Percentiles rank a stretch among this genome's conserved stretches.
Evolutionary conservation across 2,329 filamentous ascomycete genomes (phyloP).

Genomic region (Thelonectria blattea): DNA sequence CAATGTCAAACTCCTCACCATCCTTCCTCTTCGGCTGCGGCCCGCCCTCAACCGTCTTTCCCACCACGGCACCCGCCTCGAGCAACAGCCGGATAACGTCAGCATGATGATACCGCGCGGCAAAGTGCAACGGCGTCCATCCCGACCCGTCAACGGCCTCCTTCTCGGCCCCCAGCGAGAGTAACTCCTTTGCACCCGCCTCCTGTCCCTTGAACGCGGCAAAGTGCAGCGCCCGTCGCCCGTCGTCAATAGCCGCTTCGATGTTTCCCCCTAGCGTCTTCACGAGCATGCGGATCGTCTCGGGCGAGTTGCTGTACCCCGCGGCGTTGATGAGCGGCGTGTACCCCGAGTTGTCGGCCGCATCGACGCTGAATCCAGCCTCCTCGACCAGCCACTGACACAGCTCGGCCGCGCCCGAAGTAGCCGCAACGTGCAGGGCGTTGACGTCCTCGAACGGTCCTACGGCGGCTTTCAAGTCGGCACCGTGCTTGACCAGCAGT

Average conservation of each 20-base stretch:
- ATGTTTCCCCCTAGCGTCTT: background rate
- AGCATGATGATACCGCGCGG: slow-evolving; percentile 5
- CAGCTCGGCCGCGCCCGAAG: slow-evolving; percentile 5
- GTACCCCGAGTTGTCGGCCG: slow-evolving; percentile 4
- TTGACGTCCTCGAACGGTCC: slow-evolving; percentile 16
- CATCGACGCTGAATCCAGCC: background rate
- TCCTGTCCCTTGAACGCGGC: slow-evolving; percentile 11
- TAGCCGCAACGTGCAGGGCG: slow-evolving; percentile 9
- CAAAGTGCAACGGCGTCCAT: slow-evolving; percentile 16
- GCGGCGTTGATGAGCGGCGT: slow-evolving; percentile 11
- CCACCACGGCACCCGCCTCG: background rate
- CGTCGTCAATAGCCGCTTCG: slow-evolving; percentile 6
- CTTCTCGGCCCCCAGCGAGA: slow-evolving; percentile 9
- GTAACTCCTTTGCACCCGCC: background rate
- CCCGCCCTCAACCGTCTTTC: slow-evolving; percentile 3
- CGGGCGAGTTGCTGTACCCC: slow-evolving; percentile 7
- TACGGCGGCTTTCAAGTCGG: slow-evolving; percentile 10
- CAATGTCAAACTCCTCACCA: slow-evolving; percentile 12
- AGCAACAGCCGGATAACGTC: slow-evolving; percentile 2
- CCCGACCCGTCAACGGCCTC: slow-evolving; percentile 4
- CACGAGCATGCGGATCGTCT: slow-evolving; percentile 6
- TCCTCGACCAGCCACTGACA: slow-evolving; percentile 12
- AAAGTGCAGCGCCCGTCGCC: slow-evolving; percentile 10
- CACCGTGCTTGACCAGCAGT: slow-evolving; percentile 7
- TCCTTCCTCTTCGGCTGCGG: slow-evolving; percentile 8